Evolutionary conservation across 352 stramenopile species (phyloP), one percentile per base, ranked within the genome.

Genomic region (Lagenidium giganteum): DNA sequence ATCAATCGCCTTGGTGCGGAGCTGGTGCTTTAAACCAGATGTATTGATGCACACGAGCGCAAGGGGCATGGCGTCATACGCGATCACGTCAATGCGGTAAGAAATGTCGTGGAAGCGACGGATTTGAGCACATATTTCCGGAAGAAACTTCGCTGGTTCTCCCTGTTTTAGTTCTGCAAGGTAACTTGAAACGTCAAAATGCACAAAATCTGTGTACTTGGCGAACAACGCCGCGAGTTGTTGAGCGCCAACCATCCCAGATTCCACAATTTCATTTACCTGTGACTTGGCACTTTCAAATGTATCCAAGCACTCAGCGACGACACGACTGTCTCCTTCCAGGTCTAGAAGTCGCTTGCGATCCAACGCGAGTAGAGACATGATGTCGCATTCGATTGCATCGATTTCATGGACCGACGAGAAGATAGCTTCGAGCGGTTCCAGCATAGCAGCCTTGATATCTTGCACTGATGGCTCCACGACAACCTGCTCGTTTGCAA

Each of bases 351-450:
- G 35, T 4, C 67, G 74, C 0, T 54, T 48, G 12, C 64, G 61
- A 3, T 85, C 72, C 3, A 97, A 70, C 5, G 72, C 64, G 8
- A 97, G 60, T 13, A 97, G 59, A 6, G 78, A 94, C 74, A 97
- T 86, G 20, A 97, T 76, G 34, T 97, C 91, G 42, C 68, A 76
- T 54, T 97, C 90, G 20, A 97, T 73, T 13, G 71, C 62, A 38
- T 90, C 78, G 7, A 96, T 70, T 38, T 89, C 77, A 32, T 91
- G 69, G 0, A 97, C 64, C 13, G 76, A 72, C 3, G 63, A 39
- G 8, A 87, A 65, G 22, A 96, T 77, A 7, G 77, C 68, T 38
- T 96, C 83, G 8, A 97, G 64, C 6, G 80, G 67, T 36, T 82
- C 75, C 17, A 95, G 42, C 51, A 97, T 73, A n/a, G 65, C 67